Evolutionary conservation across 2,329 filamentous ascomycete genomes (phyloP).

Genomic region (Fusarium anguioides): DNA sequence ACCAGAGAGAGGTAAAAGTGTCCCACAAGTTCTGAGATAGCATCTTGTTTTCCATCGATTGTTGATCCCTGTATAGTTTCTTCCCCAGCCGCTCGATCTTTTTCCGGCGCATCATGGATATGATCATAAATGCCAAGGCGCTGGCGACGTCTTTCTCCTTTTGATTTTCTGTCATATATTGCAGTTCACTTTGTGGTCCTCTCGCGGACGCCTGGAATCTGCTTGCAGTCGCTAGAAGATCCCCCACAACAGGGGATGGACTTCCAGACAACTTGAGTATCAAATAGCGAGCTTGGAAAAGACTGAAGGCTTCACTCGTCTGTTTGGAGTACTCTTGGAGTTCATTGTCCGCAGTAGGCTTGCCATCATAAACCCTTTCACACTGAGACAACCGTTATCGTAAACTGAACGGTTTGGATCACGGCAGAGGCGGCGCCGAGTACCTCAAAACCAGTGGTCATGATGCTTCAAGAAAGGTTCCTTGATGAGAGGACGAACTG

Average conservation of each 20-base stretch:
- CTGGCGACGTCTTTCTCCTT: background rate
- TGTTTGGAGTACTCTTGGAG: background rate
- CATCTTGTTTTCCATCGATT: constrained; percentile 3
- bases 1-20: no score
- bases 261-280: rapidly evolving
- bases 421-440: constrained; percentile 1
- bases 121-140: background rate
- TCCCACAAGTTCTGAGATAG: no score
- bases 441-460: background rate
- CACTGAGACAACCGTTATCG: background rate
- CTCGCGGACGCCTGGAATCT: background rate
- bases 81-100: constrained; percentile 6
- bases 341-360: background rate
- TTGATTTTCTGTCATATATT: background rate
- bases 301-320: background rate
- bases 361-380: constrained; percentile 13
- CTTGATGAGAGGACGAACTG: no score
- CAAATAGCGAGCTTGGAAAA: background rate
- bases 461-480: no score
- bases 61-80: background rate
- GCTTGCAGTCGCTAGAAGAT: background rate
- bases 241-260: background rate
- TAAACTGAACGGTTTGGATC: constrained; percentile 6
- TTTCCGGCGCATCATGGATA: background rate
- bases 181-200: background rate